Evolutionary conservation across 2,329 filamentous ascomycete species (phyloP), one percentile per base, ranked within the genome.

Genomic region (Daldinia eschscholtzii): DNA sequence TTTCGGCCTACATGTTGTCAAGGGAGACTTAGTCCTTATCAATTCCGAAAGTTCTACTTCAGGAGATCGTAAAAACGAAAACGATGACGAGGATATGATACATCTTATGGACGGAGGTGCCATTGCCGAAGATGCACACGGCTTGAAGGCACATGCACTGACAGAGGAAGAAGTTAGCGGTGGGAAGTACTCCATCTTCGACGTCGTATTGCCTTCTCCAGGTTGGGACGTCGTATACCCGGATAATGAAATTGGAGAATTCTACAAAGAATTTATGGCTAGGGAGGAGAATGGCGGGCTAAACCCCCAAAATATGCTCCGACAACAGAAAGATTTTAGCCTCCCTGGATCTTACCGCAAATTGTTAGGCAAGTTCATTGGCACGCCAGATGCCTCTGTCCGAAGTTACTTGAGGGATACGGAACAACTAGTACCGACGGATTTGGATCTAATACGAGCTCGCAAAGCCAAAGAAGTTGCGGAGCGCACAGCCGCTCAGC

Each of bases 171-270:
- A 99, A 78, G 92, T 89, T 2, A 85, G 86, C 28, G 92, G 89
- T 71, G 93, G 93, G 10, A 85, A 87, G 65, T 98, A 91, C 80
- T 89, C 86, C 41, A 92, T 99, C 74, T 93, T 92, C 76, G 96
- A 99, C 77, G 78, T 98, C 69, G 94, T 99, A 12, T 86, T 99
- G 2, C 95, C 97, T 2, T 90, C 92, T n/a, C 96, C 96, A 0
- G 96, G 96, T 18, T 98, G 90, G 82, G 94, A 97, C 74, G 88
- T 98, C 42, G 80, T 92, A 39, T 99, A 98, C 77, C 96, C 96
- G 0, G 78, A 85, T 23, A 98, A 99, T 79, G 88, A 89, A 39
- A 89, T 97, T 70, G 93, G 92, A n/a, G 85, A 88, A 2, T 97
- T 91, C 79, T 99, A 98, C 82, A 86, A 87, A 70, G 86, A 88